These are phyloP conservation scores for Capsicum chinense DNA, from an alignment of 257 asterid species.

Conservation along the genomic window DNA sequence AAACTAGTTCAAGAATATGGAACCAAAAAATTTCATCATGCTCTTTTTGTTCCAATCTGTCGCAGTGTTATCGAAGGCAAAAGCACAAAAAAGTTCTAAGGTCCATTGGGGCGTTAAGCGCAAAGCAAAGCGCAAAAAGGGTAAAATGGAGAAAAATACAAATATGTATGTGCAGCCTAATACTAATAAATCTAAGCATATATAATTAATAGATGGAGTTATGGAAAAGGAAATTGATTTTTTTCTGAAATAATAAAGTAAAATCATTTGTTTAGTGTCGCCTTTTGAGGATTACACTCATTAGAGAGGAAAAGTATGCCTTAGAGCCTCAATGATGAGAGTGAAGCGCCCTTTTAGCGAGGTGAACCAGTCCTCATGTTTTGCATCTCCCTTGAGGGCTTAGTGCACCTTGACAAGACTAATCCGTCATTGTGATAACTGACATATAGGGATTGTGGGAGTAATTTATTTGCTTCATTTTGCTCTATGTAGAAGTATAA, in stretches of 20 bases:
- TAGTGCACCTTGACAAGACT: neutral
- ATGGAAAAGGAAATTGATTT: neutral
- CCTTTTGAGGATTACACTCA: neutral
- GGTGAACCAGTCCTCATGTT: neutral
- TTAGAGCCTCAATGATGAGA: neutral
- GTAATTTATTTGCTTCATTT: neutral
- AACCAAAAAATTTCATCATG: neutral
- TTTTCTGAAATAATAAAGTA: neutral
- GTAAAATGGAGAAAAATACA: neutral
- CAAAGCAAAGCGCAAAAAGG: neutral
- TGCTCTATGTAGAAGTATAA: conserved; percentile 3
- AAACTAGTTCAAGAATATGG: neutral
- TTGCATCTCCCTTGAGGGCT: neutral
- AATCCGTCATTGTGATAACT: conserved; percentile 14
- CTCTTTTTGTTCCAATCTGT: neutral
- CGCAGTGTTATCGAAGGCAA: neutral
- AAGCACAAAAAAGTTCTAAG: neutral
- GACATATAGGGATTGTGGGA: neutral
- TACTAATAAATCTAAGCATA: neutral
- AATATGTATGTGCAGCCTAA: neutral
- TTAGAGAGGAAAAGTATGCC: neutral
- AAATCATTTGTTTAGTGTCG: neutral
- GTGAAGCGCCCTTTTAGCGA: neutral
- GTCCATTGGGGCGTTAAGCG: neutral
- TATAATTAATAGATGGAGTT: neutral